Base-by-base conservation (phyloP, 2,329 filamentous ascomycete genomes). In the Hypoxylon sp. region DNA sequence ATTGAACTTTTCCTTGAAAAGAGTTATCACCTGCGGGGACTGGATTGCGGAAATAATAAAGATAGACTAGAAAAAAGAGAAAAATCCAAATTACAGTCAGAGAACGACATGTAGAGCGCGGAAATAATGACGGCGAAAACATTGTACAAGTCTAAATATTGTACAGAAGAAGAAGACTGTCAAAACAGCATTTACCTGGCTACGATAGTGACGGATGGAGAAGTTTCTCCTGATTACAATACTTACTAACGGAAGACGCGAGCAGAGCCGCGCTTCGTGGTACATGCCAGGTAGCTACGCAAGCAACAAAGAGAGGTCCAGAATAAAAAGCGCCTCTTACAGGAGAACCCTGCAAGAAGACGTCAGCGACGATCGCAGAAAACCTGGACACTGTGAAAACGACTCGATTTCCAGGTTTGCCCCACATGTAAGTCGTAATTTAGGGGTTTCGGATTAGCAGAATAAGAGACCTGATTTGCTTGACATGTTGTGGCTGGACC, bases 11-110 rank as follows among this genome's bases (percentile, higher is more conserved):
- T 12, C 41, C 50, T 16, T 41, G 23, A 37, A 56, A 51, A 52
- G 62, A 25, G 21, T 32, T 39, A 12, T 41, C 32, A 61, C 39
- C 53, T 55, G 46, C 45, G 52, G 67, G 23, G 51, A 65, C 47
- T 37, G 65, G 45, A 25, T 55, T 56, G 58, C 54, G 69, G 57
- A 74, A 68, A 27, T 59, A 68, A 25, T 59, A 70, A 58, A 71
- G 61, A 46, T 73, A 70, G 51, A 74, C 70, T 27, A 65, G 66
- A 46, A 74, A 62, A 58, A 71, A 30, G 52, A 69, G 64, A 34
- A 71, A 66, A 16, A 71, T 21, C 48, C 67, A 45, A 25, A 69
- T 39, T 21, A 63, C 50, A 14, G 63, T 55, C 19, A 71, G 47
- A 16, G 55, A 50, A 34, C 69, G 69, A 41, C 51, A 62, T 55